Percentiles rank a stretch among this genome's conserved stretches.
Evolutionary conservation across 2,329 filamentous ascomycete genomes (phyloP).

Genomic region (Coniochaeta prunicola): DNA sequence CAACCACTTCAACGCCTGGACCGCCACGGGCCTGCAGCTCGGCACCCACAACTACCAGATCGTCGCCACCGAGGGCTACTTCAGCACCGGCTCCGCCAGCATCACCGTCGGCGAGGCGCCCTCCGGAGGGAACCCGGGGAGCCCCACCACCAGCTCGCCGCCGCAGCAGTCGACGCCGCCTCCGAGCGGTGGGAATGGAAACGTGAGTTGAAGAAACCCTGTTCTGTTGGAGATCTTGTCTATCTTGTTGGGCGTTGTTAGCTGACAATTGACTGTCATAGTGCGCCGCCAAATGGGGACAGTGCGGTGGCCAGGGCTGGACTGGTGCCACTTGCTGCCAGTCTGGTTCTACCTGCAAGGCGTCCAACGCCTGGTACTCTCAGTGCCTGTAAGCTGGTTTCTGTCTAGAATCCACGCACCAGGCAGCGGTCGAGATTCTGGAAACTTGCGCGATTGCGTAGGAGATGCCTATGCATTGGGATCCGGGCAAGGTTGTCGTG

Average conservation of each 20-base stretch:
- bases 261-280: neutral
- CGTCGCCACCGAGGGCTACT: slow-evolving; percentile 44
- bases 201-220: slow-evolving; percentile 1
- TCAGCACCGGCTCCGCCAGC: slow-evolving; percentile 36
- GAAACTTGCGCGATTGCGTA: neutral
- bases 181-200: slow-evolving; percentile 4
- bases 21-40: slow-evolving; percentile 32
- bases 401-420: neutral
- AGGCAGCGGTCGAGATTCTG: neutral
- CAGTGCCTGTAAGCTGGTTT: slow-evolving; percentile 15
- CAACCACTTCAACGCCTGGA: slow-evolving; percentile 49
- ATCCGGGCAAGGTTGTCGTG: too few species aligned
- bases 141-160: slow-evolving; percentile 4
- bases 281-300: slow-evolving; percentile 22
- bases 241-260: neutral
- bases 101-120: slow-evolving; percentile 25
- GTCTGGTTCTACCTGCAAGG: slow-evolving; percentile 21
- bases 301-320: slow-evolving; percentile 26
- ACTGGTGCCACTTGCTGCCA: slow-evolving; percentile 23
- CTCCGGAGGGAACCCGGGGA: slow-evolving; percentile 8
- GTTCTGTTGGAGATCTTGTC: neutral
- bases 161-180: neutral
- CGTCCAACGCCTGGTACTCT: slow-evolving; percentile 22
- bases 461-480: too few species aligned
- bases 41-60: slow-evolving; percentile 47